Percentiles rank a stretch among this genome's conserved stretches.
Conservation (phyloP, 768 basidiomycete genomes). For the Lentinula raphanica region DNA sequence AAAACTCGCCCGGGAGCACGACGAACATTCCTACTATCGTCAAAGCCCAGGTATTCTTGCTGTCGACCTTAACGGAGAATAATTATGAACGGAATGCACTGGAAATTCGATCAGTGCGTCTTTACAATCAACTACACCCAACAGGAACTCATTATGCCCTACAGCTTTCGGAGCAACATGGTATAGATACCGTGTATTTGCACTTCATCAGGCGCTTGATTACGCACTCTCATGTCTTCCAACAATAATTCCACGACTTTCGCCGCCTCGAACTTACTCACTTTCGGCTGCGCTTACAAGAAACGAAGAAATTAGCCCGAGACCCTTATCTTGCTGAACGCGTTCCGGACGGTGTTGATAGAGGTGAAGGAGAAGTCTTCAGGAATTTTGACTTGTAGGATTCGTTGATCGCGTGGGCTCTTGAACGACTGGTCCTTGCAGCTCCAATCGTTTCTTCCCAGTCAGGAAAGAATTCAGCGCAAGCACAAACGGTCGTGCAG, state of each 20-base stretch:
- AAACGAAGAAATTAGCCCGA: constrained; percentile 82
- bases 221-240: constrained; percentile 72
- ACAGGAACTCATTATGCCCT: constrained; percentile 9
- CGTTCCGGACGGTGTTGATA: constrained; percentile 86
- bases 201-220: constrained; percentile 97
- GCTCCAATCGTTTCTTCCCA: constrained; percentile 65
- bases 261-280: constrained; percentile 71
- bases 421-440: constrained; percentile 75
- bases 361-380: constrained; percentile 80
- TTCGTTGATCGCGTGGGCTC: constrained; percentile 78
- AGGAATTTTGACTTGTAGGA: constrained; percentile 74
- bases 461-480: constrained; percentile 53
- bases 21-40: constrained; percentile 91
- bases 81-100: constrained; percentile 91
- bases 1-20: constrained; percentile 62
- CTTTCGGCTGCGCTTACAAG: constrained; percentile 81
- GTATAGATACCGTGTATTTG: constrained; percentile 92
- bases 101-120: constrained; percentile 90
- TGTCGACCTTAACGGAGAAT: constrained; percentile 95
- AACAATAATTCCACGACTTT: constrained; percentile 57
- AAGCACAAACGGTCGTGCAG: constrained; percentile 64
- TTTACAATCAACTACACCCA: constrained; percentile 10
- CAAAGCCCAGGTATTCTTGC: constrained; percentile 94
- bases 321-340: constrained; percentile 89
- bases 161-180: constrained; percentile 95